Conservation (phyloP, 2,329 filamentous ascomycete genomes). For the Talaromyces sp. region DNA sequence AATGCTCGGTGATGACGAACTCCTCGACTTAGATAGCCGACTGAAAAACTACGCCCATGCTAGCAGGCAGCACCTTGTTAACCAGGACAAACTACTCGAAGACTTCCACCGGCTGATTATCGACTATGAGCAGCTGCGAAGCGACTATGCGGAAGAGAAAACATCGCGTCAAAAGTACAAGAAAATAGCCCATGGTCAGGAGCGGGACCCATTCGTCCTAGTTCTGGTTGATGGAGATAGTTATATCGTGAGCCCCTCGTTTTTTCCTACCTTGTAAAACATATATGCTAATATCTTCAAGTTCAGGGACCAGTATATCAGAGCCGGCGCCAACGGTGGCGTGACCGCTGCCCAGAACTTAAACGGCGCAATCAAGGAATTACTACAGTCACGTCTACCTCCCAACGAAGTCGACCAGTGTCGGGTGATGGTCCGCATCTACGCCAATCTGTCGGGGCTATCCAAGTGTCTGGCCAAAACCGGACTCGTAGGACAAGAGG, state of each 20-base stretch:
- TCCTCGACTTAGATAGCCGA: not conserved
- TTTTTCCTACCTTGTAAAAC: not conserved
- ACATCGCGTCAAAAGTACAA: constrained; percentile 53
- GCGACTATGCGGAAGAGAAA: constrained; percentile 53
- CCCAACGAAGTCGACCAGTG: constrained; percentile 46
- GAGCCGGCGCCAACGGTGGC: constrained; percentile 49
- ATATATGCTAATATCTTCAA: constrained; percentile 57
- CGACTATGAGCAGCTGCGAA: constrained; percentile 51
- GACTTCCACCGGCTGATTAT: constrained; percentile 45
- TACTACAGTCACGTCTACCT: constrained; percentile 32
- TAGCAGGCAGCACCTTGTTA: not conserved
- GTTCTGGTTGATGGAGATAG: constrained; percentile 60
- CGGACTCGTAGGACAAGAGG: constrained; percentile 49
- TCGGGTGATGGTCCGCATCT: constrained; percentile 52
- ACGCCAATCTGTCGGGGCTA: constrained; percentile 51
- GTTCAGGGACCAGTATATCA: constrained; percentile 50
- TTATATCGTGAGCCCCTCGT: constrained; percentile 35
- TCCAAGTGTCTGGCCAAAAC: constrained; percentile 47
- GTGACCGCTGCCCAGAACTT: constrained; percentile 51
- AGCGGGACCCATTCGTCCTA: constrained; percentile 55
- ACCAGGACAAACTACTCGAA: not conserved
- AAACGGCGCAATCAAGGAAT: constrained; percentile 46
- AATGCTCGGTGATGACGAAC: not conserved
- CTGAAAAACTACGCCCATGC: not conserved
- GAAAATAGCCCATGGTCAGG: constrained; percentile 43